Percentiles rank a stretch among this genome's conserved stretches.
Conservation (phyloP, 176 grass and related monocot species). For the Tuctoria greenei region DNA sequence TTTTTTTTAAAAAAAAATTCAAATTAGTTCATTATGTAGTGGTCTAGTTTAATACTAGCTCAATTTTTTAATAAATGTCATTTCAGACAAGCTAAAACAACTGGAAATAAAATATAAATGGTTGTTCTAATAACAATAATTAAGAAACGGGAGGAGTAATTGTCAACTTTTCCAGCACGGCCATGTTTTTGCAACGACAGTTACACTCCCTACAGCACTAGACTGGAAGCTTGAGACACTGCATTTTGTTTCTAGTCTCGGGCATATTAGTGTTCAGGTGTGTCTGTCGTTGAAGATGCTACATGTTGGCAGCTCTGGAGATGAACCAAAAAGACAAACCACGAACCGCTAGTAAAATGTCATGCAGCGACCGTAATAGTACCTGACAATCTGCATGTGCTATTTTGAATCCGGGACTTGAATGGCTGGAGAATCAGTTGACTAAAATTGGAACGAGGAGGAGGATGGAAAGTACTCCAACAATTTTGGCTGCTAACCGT, state of each 20-base stretch:
- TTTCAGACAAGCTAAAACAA: too few relatives aligned
- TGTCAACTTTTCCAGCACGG: too few relatives aligned
- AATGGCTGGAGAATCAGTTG: background rate
- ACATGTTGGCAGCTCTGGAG: slow-evolving; percentile 6
- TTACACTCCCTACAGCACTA: background rate
- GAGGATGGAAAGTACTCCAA: background rate
- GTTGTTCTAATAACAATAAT: too few relatives aligned
- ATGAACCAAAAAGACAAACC: slow-evolving; percentile 10
- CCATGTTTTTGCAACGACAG: background rate
- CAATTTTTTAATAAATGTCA: too few relatives aligned
- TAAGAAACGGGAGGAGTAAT: too few relatives aligned
- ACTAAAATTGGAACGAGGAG: background rate
- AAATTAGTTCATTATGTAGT: too few relatives aligned
- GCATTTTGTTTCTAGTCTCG: background rate
- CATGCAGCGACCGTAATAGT: slow-evolving; percentile 21
- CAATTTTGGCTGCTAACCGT: background rate
- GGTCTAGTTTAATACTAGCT: too few relatives aligned
- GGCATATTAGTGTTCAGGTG: background rate
- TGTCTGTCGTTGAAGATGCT: background rate
- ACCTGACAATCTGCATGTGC: background rate
- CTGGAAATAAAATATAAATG: too few relatives aligned
- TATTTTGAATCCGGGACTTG: background rate
- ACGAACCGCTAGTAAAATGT: background rate
- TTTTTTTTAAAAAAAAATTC: too few relatives aligned
- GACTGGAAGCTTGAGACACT: background rate